These are phyloP conservation scores for Astrothelium macrocarpum DNA, from an alignment of 495 filamentous ascomycete genomes.

Conservation along the genomic window DNA sequence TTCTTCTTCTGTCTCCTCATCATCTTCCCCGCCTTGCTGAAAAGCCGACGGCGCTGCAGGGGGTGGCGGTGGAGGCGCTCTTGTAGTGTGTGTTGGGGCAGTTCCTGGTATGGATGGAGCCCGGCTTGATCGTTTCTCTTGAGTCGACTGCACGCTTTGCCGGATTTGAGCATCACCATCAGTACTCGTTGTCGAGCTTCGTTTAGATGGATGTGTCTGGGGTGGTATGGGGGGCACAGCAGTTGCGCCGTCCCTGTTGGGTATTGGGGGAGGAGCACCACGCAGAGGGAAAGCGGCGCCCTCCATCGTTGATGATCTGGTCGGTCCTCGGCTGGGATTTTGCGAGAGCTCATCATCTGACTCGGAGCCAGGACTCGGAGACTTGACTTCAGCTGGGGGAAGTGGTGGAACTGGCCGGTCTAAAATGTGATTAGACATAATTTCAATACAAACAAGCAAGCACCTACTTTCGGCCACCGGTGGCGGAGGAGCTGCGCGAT, in stretches of 20 bases:
- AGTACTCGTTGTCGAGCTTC: constrained; percentile 9
- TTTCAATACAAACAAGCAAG: background rate
- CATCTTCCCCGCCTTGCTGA: constrained; percentile 38
- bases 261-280: constrained; percentile 34
- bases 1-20: constrained; percentile 58
- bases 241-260: constrained; percentile 23
- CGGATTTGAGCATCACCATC: constrained; percentile 39
- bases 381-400: constrained; percentile 44
- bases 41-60: constrained; percentile 44
- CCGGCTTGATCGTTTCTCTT: constrained; percentile 41
- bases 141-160: constrained; percentile 23
- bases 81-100: constrained; percentile 46
- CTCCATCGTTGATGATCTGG: constrained; percentile 38
- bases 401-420: constrained; percentile 44
- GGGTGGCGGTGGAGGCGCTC: constrained; percentile 77
- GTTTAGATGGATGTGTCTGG: constrained; percentile 20
- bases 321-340: constrained; percentile 41
- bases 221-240: constrained; percentile 34
- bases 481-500: constrained; percentile 6
- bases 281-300: constrained; percentile 34
- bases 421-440: constrained; percentile 21
- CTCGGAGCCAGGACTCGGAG: constrained; percentile 70
- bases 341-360: constrained; percentile 92
- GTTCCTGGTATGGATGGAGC: constrained; percentile 38
- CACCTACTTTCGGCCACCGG: background rate